Conservation (phyloP, 495 filamentous ascomycete genomes). For the Penicillium coffeae region DNA sequence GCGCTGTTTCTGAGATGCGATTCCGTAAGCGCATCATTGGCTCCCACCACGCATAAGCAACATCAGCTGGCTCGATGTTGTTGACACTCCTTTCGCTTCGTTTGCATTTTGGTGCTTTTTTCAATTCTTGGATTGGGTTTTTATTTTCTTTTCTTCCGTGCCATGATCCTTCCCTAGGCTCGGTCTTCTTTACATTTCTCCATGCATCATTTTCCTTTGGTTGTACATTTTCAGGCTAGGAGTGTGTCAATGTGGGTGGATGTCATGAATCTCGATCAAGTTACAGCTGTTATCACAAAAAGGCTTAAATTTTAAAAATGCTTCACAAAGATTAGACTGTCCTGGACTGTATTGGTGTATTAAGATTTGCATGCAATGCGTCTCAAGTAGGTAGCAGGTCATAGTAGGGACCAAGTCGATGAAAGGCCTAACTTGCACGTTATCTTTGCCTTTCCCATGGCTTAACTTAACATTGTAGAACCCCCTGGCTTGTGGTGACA, state of each 20-base stretch:
- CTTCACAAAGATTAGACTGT: no score
- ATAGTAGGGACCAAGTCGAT: no score
- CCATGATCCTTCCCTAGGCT: not conserved
- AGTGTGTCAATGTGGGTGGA: not conserved
- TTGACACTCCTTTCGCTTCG: slow-evolving; percentile 1
- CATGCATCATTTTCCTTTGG: not conserved
- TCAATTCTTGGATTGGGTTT: not conserved
- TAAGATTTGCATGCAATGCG: no score
- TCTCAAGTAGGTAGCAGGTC: no score
- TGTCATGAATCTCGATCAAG: not conserved
- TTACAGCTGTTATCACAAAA: not conserved
- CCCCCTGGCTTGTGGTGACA: no score
- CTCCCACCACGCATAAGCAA: slow-evolving; percentile 22
- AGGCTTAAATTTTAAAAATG: no score
- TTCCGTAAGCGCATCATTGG: slow-evolving; percentile 26
- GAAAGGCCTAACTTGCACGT: no score
- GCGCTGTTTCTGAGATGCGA: slow-evolving; percentile 30
- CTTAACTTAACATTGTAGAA: no score
- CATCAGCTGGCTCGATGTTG: slow-evolving; percentile 20
- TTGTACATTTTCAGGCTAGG: not conserved
- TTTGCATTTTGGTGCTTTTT: slow-evolving; percentile 4
- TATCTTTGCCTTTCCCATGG: no score
- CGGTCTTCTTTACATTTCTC: not conserved
- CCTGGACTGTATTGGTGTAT: no score
- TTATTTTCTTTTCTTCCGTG: slow-evolving; percentile 13